Evolutionary conservation across 1,284 basidiomycete species (phyloP), one percentile per base, ranked within the genome.

Genomic region (Cutaneotrichosporon arboriforme): DNA sequence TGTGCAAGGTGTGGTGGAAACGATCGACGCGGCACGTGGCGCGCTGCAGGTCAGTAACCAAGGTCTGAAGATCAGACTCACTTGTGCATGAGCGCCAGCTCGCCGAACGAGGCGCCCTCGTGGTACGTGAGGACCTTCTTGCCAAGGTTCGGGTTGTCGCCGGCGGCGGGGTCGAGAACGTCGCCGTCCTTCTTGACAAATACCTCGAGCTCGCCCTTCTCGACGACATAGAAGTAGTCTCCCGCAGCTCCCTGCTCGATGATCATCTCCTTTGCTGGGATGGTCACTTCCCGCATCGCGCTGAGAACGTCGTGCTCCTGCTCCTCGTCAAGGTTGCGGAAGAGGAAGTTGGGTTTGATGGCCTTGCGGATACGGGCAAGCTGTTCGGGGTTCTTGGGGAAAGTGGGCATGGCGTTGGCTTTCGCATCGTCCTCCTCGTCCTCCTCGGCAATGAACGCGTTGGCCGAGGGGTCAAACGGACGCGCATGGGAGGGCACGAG

Each of bases 201-300:
- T 66, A 92, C 89, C 67, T 96, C 83, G 54, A 98, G 80, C 47
- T 85, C 77, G 1, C 94, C 94, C 39, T 82, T 81, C 76, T 98
- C 96, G 61, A 97, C 91, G 52, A 97, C 88, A 76, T 98, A 99
- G 75, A 97, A 98, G 77, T 86, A 96, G 68, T 97, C 93, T 47
- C 94, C 94, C 36, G 90, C 88, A 61, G 93, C 94, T 43, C 96
- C 94, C 76, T 99, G 94, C 57, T 89, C 84, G 65, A 99, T 97
- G 56, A 99, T 87, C 26, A 90, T 84, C 56, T 90, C 85, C 58
- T 86, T 84, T 51, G 83, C 77, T 17, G 76, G 76, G 13, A 91
- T 84, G 14, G 77, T 80, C 54, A 85, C 81, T 76, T 99, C 96
- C 72, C 88, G 88, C 93, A 99, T 97, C 18, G 94, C 96, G 57